Conservation (phyloP, 2,329 filamentous ascomycete species). For the Scleromitrula shiraiana region DNA sequence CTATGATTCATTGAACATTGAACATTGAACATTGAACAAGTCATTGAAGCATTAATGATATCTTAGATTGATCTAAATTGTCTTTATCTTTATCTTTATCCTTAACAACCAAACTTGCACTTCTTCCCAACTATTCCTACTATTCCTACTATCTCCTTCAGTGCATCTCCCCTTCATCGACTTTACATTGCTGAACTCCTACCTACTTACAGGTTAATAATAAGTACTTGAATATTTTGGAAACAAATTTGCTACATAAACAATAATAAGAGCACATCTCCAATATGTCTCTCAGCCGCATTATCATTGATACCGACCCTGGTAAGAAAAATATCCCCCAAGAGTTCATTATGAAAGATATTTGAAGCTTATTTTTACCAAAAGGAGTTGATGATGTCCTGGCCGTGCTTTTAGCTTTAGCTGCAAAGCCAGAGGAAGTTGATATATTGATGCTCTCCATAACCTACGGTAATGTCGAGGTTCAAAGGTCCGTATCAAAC, state of each 20-base stretch:
- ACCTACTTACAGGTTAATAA: background rate
- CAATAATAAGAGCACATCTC: background rate
- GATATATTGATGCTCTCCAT: constrained; percentile 80
- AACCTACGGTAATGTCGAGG: constrained; percentile 88
- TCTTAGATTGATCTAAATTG: too few species aligned
- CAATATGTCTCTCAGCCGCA: constrained; percentile 60
- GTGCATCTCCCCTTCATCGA: too few species aligned
- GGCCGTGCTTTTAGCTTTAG: constrained; percentile 78
- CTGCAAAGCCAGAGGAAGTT: constrained; percentile 72
- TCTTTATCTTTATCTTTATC: too few species aligned
- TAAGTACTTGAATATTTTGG: too few species aligned
- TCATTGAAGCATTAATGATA: too few species aligned
- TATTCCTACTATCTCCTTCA: too few species aligned
- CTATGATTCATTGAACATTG: too few species aligned
- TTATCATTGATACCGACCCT: constrained; percentile 96
- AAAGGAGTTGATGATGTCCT: constrained; percentile 83
- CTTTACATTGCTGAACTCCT: background rate
- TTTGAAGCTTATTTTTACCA: constrained; percentile 1
- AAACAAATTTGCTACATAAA: too few species aligned
- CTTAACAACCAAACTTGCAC: too few species aligned
- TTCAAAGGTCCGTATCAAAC: constrained; percentile 55
- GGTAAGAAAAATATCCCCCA: constrained; percentile 47
- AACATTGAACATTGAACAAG: too few species aligned
- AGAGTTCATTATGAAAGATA: background rate
- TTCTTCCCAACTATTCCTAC: too few species aligned